phyloP scores from a whole-genome alignment of 371 early-diverging fungal species.

The Circinella minor region DNA sequence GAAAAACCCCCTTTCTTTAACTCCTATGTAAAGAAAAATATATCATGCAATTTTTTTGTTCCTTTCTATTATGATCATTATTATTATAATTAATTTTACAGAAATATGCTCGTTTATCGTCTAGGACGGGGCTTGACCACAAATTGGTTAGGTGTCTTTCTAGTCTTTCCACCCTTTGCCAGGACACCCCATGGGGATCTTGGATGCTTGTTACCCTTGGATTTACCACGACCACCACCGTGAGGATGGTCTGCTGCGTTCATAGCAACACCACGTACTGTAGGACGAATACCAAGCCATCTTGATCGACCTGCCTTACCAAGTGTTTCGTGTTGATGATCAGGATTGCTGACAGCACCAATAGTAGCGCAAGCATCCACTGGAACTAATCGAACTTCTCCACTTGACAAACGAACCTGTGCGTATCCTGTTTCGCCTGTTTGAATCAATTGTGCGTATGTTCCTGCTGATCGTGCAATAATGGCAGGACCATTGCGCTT shows the following conservation, averaged over 20 bases:
- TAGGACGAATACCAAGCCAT: conserved; percentile 90
- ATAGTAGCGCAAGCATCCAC: conserved; percentile 92
- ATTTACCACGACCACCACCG: conserved; percentile 98
- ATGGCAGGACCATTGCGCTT: conserved; percentile 82
- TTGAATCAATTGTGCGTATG: conserved; percentile 86
- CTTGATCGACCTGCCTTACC: conserved; percentile 94
- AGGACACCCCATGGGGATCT: conserved; percentile 94
- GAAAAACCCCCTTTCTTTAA: too few species aligned
- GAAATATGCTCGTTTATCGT: conserved; percentile 50
- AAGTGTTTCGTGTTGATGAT: conserved; percentile 87
- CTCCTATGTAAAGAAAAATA: too few species aligned
- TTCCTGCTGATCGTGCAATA: conserved; percentile 90
- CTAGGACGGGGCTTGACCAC: conserved; percentile 81
- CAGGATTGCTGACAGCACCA: conserved; percentile 91
- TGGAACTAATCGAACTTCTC: conserved; percentile 90
- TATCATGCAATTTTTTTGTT: too few species aligned
- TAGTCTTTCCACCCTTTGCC: conserved; percentile 96
- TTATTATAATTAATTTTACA: conserved; percentile 2
- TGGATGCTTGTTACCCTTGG: conserved; percentile 93
- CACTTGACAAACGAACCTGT: conserved; percentile 85
- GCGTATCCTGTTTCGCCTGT: conserved; percentile 84
- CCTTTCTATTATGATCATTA: too few species aligned
- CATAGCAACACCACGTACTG: conserved; percentile 99
- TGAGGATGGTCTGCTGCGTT: conserved; percentile 99
- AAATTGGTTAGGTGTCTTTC: conserved; percentile 74